phyloP scores from a whole-genome alignment of 202 grass and related monocot species.

The Musa balbisiana region DNA sequence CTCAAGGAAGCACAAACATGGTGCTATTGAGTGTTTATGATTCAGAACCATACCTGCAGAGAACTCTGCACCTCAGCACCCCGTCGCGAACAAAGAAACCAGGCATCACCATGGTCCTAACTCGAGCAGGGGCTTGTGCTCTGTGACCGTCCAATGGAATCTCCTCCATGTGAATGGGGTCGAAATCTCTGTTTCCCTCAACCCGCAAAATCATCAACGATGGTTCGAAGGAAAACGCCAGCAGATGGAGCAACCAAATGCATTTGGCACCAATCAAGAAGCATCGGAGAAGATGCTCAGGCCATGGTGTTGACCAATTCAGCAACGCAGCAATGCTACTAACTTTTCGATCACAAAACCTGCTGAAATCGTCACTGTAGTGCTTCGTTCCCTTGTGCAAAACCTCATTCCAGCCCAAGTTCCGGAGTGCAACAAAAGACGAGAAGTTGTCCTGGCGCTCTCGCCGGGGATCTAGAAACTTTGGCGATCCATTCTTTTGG shows the following conservation, averaged over 20 bases:
- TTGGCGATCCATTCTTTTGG: background rate
- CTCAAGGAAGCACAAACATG: background rate
- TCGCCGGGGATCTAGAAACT: background rate
- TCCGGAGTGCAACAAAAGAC: conserved; percentile 4
- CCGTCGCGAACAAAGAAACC: background rate
- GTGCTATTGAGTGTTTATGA: background rate
- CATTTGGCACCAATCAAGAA: conserved; percentile 4
- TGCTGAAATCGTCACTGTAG: conserved; percentile 7
- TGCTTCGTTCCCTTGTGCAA: background rate
- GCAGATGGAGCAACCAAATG: conserved; percentile 13
- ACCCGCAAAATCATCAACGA: background rate
- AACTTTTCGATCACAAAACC: background rate
- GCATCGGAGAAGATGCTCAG: conserved; percentile 1
- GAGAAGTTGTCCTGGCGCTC: conserved; percentile 3
- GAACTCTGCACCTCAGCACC: background rate
- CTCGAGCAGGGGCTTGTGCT: background rate
- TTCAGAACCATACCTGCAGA: background rate
- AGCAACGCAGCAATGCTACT: background rate
- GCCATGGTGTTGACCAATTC: conserved; percentile 2
- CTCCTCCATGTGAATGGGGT: background rate
- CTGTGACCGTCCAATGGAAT: background rate
- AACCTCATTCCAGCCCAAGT: conserved; percentile 2
- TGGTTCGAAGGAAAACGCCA: conserved; percentile 4
- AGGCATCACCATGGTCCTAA: background rate
- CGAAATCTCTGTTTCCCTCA: background rate